Evolutionary conservation across 2,329 filamentous ascomycete species (phyloP), one percentile per base, ranked within the genome.

Genomic region (Lecanoromycetidae sp.): DNA sequence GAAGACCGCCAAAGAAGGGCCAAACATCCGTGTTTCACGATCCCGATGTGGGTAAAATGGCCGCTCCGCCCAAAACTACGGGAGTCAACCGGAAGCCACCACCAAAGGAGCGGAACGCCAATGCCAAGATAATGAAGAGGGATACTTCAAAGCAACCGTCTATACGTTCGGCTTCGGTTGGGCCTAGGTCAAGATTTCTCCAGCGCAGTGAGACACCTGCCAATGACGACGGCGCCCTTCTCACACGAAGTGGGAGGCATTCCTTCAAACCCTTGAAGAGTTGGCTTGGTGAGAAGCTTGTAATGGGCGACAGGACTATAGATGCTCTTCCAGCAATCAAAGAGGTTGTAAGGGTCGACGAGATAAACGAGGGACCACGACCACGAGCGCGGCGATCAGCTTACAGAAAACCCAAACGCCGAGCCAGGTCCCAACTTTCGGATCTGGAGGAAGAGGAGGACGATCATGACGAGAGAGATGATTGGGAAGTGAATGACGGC

Each of bases 201-300:
- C 30, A 32, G 27, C 53, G 53, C 7, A 53, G 51, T 37, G 51
- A 53, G 36, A 55, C 53, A 7, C 53, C 53, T 33, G 51, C 43
- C 10, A 51, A 46, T 35, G 52, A 54, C 15, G 38, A 36, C 29
- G 46, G 48, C n/a, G 49, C 49, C 20, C 35, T 51, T 8, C 36
- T 44, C 8, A 54, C 52, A 20, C 80, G 87, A 45, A 90, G 82
- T 10, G 88, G 87, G 2, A 78, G 91, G 48, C 77, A 79, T 44
- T 86, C 84, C 8, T 80, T 86, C 52, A 77, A 78, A 51, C 91
- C 88, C 0, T 66, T 95, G 27, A 79, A 85, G 22, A 94, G 76
- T 61, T 96, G 90, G 90, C 80, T 80, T 57, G 87, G 87, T 55
- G 90, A 96, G 61, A 77, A 76, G 45, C 77, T 83, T 38, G 76